Base-by-base conservation (phyloP, 2,329 filamentous ascomycete genomes). In the Sporothrix euskadiensis region DNA sequence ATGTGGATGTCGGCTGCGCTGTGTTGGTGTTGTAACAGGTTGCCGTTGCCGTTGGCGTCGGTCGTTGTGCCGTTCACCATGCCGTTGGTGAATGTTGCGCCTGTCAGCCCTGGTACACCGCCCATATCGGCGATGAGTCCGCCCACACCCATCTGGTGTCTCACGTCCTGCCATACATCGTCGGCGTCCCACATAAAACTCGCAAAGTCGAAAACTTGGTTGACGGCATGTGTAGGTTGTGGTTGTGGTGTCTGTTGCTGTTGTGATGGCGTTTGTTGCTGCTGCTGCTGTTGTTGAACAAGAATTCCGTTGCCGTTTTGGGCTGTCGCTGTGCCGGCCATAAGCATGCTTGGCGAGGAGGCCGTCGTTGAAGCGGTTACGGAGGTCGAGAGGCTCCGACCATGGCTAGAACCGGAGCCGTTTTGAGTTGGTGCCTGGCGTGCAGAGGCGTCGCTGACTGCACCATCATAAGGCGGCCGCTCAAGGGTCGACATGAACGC, bases 101-200 rank as follows among this genome's bases (percentile, higher is more conserved):
- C 65, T 12, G 44, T 69, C 26, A 52, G 26, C 4, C 61, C 71
- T 1, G 65, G 41, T 7, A 73, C 65, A 30, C 30, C 65, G n/a
- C n/a, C 63, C 52, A 73, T 54, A 30, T 47, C 32, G 66, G 39
- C 56, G 14, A 68, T 44, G 3, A 59, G 35, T 6, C 61, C 71
- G 9, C 61, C 59, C 19, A 71, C 69, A 19, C 68, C 69, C 10
- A 72, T 59, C 4, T 73, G 56, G 1, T 57, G 69, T 0, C 39
- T 26, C 22, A 79, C 75, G 54, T 81, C 79, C 73, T 80, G 79
- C 81, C 80, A 82, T 63, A 80, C 78, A 65, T 81, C 79, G 4
- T 78, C 79, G 3, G 80, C 79, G 72, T 85, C 82, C 84, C 84
- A 85, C 82, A 85, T 84, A 78, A 85, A 85, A 76, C 81, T 84